Percentiles rank a stretch among this genome's conserved stretches.
phyloP scores from a whole-genome alignment of 2,329 filamentous ascomycete genomes.

The Oidium heveae region DNA sequence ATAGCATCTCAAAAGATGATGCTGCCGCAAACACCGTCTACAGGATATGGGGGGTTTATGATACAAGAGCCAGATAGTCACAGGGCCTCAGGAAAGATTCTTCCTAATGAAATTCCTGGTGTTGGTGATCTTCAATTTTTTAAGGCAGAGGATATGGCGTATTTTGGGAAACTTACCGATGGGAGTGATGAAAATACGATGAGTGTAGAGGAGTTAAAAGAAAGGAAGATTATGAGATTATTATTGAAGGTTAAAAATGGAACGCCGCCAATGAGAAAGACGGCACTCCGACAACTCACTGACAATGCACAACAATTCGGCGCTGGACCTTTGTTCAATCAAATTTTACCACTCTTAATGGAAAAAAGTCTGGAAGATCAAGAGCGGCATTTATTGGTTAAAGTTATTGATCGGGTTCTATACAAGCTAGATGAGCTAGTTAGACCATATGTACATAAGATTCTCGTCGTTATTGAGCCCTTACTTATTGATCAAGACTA shows the following conservation, averaged over 20 bases:
- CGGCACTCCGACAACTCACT: conserved; percentile 82
- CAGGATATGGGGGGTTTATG: conserved; percentile 47
- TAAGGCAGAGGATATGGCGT: conserved; percentile 95
- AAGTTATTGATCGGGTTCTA: conserved; percentile 93
- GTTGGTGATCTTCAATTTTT: conserved; percentile 94
- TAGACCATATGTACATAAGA: conserved; percentile 91
- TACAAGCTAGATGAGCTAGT: conserved; percentile 97
- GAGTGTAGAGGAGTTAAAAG: conserved; percentile 86
- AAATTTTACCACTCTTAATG: conserved; percentile 91
- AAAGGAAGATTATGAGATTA: conserved; percentile 93
- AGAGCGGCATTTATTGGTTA: conserved; percentile 91
- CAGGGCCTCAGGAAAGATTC: conserved; percentile 61
- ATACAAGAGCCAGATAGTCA: conserved; percentile 86
- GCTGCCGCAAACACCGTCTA: conserved; percentile 47
- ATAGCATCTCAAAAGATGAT: conserved; percentile 51
- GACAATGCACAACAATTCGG: conserved; percentile 95
- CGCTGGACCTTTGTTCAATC: conserved; percentile 81
- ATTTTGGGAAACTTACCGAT: conserved; percentile 93
- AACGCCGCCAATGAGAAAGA: conserved; percentile 96
- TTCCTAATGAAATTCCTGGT: conserved; percentile 86
- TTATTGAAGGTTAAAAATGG: conserved; percentile 98
- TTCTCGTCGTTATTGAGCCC: conserved; percentile 95
- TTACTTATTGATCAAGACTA: conserved; percentile 98
- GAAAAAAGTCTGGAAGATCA: conserved; percentile 95
- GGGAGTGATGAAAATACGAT: conserved; percentile 76